A percentile compares a stretch with the other conserved stretches of the same genome.
These are phyloP conservation scores for Annulohypoxylon moriforme DNA, from an alignment of 495 filamentous ascomycete species.

Conservation along the genomic window DNA sequence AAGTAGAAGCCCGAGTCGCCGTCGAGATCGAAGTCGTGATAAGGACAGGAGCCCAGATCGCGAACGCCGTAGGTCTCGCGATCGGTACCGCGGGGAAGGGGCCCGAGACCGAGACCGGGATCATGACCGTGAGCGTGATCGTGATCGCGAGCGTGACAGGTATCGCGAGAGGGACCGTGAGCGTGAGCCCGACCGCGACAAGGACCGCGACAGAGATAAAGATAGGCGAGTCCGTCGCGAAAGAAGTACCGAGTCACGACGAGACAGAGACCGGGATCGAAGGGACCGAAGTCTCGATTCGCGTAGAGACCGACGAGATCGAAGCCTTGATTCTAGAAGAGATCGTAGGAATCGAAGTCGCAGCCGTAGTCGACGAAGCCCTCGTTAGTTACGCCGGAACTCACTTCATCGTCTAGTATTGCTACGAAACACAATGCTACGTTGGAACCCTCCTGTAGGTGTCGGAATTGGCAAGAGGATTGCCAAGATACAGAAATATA, in stretches of 20 bases:
- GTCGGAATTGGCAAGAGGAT: not conserved
- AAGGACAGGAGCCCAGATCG: conserved; percentile 57
- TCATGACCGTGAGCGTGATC: conserved; percentile 39
- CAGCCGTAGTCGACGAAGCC: conserved; percentile 44
- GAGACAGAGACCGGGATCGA: conserved; percentile 36
- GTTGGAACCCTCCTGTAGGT: not conserved
- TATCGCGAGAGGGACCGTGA: conserved; percentile 40
- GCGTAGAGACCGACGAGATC: conserved; percentile 19
- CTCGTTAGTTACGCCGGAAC: conserved; percentile 32
- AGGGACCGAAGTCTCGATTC: conserved; percentile 27
- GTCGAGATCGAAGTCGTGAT: conserved; percentile 54
- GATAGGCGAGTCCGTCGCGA: conserved; percentile 45
- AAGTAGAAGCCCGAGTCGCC: conserved; percentile 51
- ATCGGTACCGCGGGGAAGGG: conserved; percentile 44
- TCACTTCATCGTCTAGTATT: conserved; percentile 14
- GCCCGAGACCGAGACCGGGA: conserved; percentile 44
- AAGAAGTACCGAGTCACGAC: conserved; percentile 42
- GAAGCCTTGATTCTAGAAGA: conserved; percentile 13
- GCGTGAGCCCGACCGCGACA: conserved; percentile 35
- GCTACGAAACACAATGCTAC: not conserved
- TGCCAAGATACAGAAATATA: not conserved
- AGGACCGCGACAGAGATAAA: conserved; percentile 42
- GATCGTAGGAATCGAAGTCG: conserved; percentile 25
- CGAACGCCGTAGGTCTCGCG: conserved; percentile 51
- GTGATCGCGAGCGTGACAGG: conserved; percentile 44